Conservation (phyloP, 1,139 yeast genomes). For the Candida sp. region DNA sequence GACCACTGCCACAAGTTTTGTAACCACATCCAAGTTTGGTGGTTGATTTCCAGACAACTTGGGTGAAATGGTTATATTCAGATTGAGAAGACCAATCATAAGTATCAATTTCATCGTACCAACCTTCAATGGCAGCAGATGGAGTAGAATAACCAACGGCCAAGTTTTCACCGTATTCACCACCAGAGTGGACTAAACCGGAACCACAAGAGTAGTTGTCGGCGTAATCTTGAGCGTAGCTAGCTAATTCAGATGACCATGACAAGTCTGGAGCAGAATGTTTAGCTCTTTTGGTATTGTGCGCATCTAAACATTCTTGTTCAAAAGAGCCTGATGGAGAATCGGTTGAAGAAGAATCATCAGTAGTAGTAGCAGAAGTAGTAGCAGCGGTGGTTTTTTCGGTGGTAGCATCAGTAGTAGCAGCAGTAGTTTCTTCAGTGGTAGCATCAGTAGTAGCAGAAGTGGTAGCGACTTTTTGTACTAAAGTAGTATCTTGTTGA, state of each 20-base stretch:
- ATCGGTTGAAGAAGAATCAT: neutral
- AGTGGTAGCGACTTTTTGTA: slow-evolving; percentile 4
- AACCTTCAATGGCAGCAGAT: slow-evolving; percentile 66
- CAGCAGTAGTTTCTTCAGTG: neutral
- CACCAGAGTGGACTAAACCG: slow-evolving; percentile 69
- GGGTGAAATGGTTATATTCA: slow-evolving; percentile 39
- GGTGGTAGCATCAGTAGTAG: slow-evolving; percentile 4
- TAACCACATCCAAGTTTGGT: slow-evolving; percentile 35
- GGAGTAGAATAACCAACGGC: slow-evolving; percentile 68
- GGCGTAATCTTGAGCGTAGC: slow-evolving; percentile 70
- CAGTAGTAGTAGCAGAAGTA: neutral
- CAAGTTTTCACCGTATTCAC: slow-evolving; percentile 82
- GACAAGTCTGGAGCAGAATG: slow-evolving; percentile 59
- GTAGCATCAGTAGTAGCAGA: neutral
- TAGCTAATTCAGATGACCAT: slow-evolving; percentile 65
- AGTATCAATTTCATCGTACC: slow-evolving; percentile 69
- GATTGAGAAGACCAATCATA: slow-evolving; percentile 24
- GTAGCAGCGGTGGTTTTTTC: slow-evolving; percentile 1
- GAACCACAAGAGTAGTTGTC: slow-evolving; percentile 70
- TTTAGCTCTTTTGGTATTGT: slow-evolving; percentile 64
- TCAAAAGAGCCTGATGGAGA: slow-evolving; percentile 31
- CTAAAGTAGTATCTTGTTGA: slow-evolving; percentile 2
- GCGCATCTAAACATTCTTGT: slow-evolving; percentile 33
- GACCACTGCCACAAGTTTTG: slow-evolving; percentile 42
- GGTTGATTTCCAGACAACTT: slow-evolving; percentile 36